Evolutionary conservation across 805 yeast genomes (phyloP), one percentile per base, ranked within the genome.

Genomic region (Komagataella kurtzmanii): DNA sequence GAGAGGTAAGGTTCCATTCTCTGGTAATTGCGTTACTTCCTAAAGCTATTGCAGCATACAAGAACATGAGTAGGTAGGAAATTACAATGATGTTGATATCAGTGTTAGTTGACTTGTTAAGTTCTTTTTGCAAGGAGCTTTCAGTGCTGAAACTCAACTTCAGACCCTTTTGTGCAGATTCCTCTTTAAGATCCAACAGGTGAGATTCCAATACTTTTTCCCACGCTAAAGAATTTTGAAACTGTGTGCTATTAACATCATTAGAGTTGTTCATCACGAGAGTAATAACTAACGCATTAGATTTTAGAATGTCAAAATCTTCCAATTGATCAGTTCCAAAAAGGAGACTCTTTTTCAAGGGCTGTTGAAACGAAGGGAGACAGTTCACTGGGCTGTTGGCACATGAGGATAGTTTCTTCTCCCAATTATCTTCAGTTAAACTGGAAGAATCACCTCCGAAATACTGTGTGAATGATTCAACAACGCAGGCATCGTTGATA

Each of bases 391-490:
- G 98, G 1, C 88, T 78, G 17, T 75, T 71, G 0, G 93, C 74
- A 62, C 99, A 91, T 3, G 66, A 61, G 51, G 70, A 59, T 8
- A 91, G 61, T 51, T 75, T 69, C 1, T 60, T 55, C 45, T 70
- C 61, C 96, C 96, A 91, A 19, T 68, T 68, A 1, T 57, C 58
- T 44, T 77, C 77, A 6, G 76, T 73, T 4, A 83, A 63, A 45
- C 69, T 65, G 17, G 58, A 59, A 3, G 84, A 65, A 36, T 77
- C 75, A 1, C 93, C 95, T 36, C 74, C 74, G 63, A 88, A 90
- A 62, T 90, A 91, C 61, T 89, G 97, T 0, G 97, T 83, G 54
- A 88, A 81, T 1, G 96, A 88, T 62, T 91, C 93, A 7, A 91
- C 72, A 1, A 84, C 88, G 68, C 99, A 91, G 3, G 76, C 71